phyloP scores from a whole-genome alignment of 192 early-diverging fungal species.

The Piromyces finnis region DNA sequence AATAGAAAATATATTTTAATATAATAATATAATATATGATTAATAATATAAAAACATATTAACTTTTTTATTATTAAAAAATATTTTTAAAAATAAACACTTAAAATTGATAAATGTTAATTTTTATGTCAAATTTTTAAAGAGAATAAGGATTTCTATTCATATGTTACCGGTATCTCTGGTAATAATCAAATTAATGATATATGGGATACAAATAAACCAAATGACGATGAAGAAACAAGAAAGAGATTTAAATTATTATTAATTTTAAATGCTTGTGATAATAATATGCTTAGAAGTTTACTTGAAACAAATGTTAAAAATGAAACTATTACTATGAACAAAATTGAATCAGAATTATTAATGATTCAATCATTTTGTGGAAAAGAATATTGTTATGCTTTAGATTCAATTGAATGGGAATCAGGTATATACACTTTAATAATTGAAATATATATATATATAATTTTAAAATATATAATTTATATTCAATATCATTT shows the following conservation, averaged over 20 bases:
- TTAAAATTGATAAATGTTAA: not conserved
- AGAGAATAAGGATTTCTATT: not conserved
- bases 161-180: not conserved
- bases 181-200: conserved; percentile 1
- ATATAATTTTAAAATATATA: no score
- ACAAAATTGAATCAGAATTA: conserved; percentile 1
- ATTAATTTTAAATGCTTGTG: not conserved
- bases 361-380: conserved; percentile 1
- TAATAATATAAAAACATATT: no score
- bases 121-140: no score
- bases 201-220: not conserved
- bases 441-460: no score
- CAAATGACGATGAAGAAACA: not conserved
- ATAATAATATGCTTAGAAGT: not conserved
- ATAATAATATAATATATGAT: no score
- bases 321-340: not conserved
- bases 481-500: no score
- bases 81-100: no score
- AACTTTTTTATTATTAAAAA: no score
- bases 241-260: not conserved
- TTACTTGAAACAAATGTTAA: not conserved
- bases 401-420: conserved; percentile 30
- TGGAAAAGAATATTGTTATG: conserved; percentile 5
- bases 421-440: conserved; percentile 26
- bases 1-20: not conserved